Evolutionary conservation across 225 moss, liverwort and hornwort genomes (phyloP), one percentile per base, ranked within the genome.

Genomic region (Takakia lepidozioides): DNA sequence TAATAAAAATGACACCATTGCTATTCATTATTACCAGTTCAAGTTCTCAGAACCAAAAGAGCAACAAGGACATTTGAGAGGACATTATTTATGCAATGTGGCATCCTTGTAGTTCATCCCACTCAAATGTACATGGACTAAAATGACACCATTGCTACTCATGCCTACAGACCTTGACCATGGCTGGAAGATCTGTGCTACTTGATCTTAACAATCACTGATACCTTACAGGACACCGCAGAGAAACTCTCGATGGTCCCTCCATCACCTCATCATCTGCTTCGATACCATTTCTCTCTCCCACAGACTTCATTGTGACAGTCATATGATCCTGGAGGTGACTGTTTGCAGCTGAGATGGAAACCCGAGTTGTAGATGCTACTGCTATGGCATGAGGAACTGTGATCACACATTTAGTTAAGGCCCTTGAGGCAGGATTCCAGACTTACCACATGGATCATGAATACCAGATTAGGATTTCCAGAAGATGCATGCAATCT

Each of bases 181-280:
- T 44, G 9, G 19, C 22, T 32, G 51, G n/a, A n/a, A n/a, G n/a
- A n/a, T n/a, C n/a, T n/a, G n/a, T n/a, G n/a, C n/a, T n/a, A n/a
- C n/a, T n/a, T 21, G 20, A 18, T 43, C 3, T 1, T 20, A 13
- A 10, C 28, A 17, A 0, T 44, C 4, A 26, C 22, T 32, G 51
- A 32, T 51, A 98, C 95, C 95, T 98, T 69, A 98, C 73, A 19
- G 95, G 95, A 51, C 95, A 98, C 36, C 87, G 82, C 55, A 98
- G 68, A 68, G 90, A 85, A 30, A 98, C 74, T 65, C 95, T 75
- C 38, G 95, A 85, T 51, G 65, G 76, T 22, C 87, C 90, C 58
- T 87, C 78, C 52, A 87, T 80, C 43, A 98, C 66, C 73, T 95
- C 95, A 66, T 98, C 95, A 69, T 98, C 95, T 58, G 67, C 62